Evolutionary conservation across 2,329 filamentous ascomycete species (phyloP).

Genomic region (Fusarium globosum): DNA sequence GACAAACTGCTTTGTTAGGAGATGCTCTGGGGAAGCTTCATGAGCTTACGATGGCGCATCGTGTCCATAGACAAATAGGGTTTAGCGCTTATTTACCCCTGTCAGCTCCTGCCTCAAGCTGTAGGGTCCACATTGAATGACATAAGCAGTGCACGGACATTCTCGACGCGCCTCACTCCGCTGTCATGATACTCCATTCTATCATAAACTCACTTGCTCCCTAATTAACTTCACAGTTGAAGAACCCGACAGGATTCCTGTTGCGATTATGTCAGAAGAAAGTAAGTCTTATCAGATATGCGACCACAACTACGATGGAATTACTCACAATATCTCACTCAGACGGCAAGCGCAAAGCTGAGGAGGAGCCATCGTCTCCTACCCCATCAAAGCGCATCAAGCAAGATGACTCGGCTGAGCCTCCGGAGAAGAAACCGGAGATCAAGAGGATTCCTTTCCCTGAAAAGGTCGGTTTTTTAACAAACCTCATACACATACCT

Average conservation of each 20-base stretch:
- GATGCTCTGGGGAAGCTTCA: slow-evolving; percentile 44
- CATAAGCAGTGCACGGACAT: slow-evolving; percentile 48
- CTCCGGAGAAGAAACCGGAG: slow-evolving; percentile 58
- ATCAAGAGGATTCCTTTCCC: slow-evolving; percentile 83
- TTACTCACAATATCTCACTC: slow-evolving; percentile 10
- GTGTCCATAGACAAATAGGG: slow-evolving; percentile 50
- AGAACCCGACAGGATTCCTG: slow-evolving; percentile 1
- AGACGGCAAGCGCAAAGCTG: slow-evolving; percentile 79
- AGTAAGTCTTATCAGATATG: slow-evolving; percentile 14
- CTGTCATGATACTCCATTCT: slow-evolving; percentile 37
- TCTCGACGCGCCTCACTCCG: slow-evolving; percentile 38
- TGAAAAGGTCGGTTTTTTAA: slow-evolving; percentile 73
- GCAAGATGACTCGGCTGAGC: slow-evolving; percentile 51
- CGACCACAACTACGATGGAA: not conserved
- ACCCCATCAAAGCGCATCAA: slow-evolving; percentile 74
- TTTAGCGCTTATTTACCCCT: slow-evolving; percentile 43
- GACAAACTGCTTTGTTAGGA: slow-evolving; percentile 31
- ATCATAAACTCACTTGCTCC: slow-evolving; percentile 25
- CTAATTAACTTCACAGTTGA: slow-evolving; percentile 3
- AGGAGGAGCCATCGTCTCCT: slow-evolving; percentile 71
- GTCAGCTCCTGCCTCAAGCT: slow-evolving; percentile 1
- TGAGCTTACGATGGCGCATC: slow-evolving; percentile 48
- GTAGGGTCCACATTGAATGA: slow-evolving; percentile 21
- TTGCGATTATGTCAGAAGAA: slow-evolving; percentile 42
- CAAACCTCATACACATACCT: not conserved